A percentile compares a stretch with the other conserved stretches of the same genome.
phyloP scores from a whole-genome alignment of 2,329 filamentous ascomycete genomes.

The Teratosphaeria zuluensis region DNA sequence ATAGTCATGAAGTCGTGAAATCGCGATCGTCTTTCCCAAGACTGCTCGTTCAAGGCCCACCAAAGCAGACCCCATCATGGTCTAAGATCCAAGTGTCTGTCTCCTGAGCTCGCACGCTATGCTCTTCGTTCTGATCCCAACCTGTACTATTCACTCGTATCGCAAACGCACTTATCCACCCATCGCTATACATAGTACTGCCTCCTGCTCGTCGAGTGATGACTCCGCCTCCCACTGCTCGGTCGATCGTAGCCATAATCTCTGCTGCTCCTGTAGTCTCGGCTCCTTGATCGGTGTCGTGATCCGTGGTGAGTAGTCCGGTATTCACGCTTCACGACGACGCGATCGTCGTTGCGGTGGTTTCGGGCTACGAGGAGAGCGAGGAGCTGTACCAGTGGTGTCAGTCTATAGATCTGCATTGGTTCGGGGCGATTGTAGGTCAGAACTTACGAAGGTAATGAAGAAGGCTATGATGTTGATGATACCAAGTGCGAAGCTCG shows the following conservation, averaged over 20 bases:
- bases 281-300: slow-evolving; percentile 24
- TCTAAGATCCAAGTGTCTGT: neutral
- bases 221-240: slow-evolving; percentile 10
- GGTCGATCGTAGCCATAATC: slow-evolving; percentile 15
- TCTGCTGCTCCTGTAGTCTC: slow-evolving; percentile 19
- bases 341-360: slow-evolving; percentile 37
- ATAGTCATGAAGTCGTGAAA: neutral
- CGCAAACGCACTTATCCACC: neutral
- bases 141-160: neutral
- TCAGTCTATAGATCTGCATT: neutral
- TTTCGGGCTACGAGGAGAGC: slow-evolving; percentile 48
- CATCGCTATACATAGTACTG: slow-evolving; percentile 21
- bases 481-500: slow-evolving; percentile 78
- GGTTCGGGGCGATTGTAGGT: neutral
- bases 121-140: neutral
- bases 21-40: neutral
- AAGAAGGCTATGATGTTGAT: slow-evolving; percentile 79
- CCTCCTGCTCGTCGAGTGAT: slow-evolving; percentile 18
- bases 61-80: neutral
- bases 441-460: slow-evolving; percentile 53
- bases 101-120: neutral
- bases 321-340: slow-evolving; percentile 45
- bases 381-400: slow-evolving; percentile 34
- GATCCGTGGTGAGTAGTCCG: slow-evolving; percentile 26
- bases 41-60: neutral